These are phyloP conservation scores for Pichia sp. DNA, from an alignment of 1,139 yeast genomes.

Conservation along the genomic window DNA sequence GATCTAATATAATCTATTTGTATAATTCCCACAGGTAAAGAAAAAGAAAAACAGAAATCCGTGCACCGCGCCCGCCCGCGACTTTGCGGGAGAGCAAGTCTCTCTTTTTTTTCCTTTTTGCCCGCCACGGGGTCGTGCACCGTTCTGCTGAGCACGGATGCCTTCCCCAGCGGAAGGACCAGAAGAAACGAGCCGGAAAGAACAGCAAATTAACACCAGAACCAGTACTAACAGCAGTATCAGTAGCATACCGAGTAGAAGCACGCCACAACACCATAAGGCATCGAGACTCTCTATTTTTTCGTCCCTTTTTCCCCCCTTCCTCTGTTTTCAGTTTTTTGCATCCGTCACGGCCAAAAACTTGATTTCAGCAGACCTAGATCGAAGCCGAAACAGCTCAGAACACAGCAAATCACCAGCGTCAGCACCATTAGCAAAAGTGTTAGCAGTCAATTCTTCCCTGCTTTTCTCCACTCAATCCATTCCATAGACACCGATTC, in stretches of 20 bases:
- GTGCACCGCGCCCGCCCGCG: neutral
- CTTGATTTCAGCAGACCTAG: neutral
- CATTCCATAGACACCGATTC: too few species aligned
- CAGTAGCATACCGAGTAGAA: too few species aligned
- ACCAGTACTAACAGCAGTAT: too few species aligned
- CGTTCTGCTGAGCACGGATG: neutral
- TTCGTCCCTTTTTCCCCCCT: neutral
- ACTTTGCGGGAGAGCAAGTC: neutral
- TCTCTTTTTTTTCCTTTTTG: neutral
- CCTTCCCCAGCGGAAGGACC: too few species aligned
- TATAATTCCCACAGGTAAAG: neutral
- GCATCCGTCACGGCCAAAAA: neutral
- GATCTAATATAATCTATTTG: neutral
- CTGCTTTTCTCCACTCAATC: too few species aligned
- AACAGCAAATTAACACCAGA: too few species aligned
- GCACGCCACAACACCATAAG: too few species aligned
- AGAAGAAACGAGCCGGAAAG: too few species aligned
- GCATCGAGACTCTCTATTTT: too few species aligned
- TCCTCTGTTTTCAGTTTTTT: neutral
- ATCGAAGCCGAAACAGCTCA: neutral
- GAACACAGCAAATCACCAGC: neutral
- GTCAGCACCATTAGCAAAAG: too few species aligned
- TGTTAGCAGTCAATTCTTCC: too few species aligned
- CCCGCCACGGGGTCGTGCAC: neutral
- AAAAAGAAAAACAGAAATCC: neutral